Evolutionary conservation across 306 rosid species (phyloP), one percentile per base, ranked within the genome.

Genomic region (Myrica gale): DNA sequence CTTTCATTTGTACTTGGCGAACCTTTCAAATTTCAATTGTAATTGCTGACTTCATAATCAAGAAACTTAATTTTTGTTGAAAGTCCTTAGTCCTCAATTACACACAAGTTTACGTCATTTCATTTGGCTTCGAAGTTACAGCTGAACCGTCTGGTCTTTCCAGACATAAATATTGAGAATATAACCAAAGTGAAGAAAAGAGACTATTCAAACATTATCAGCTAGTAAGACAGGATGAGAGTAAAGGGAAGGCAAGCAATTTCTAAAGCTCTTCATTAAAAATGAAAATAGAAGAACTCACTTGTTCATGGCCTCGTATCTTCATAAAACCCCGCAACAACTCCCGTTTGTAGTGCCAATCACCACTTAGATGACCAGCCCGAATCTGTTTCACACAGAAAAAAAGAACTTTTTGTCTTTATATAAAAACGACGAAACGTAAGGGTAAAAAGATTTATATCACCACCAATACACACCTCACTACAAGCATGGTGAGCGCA

Each of bases 401-500:
- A 71, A 42, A 48, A 61, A 19, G 73, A 63, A 0, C 23, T 16
- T 9, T 32, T 4, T 65, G 69, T 37, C 41, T 47, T 69, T 17
- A 76, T 17, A 76, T 65, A 15, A 53, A 8, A 39, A 44, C 10
- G 68, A 17, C 63, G 21, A 19, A 66, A 9, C 13, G 46, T 1
- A 71, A 16, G 48, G 50, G 16, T 8, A 39, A 16, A 65, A 62
- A 63, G 48, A 76, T 17, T 72, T 19, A 26, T 32, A 74, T 63
- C 41, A 81, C 76, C 53, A 57, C 37, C 53, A 21, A 80, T 56
- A 15, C 70, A 46, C 74, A 91, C 98, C 97, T 94, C 97, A 7
- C 93, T 90, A 76, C 97, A 94, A 82, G 98, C 97, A 79, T 91
- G 98, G 85, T 94, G 98, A 68, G 97, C 94, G 76, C 98, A 91